Base-by-base conservation (phyloP, 2,329 filamentous ascomycete species). In the Alternaria sp. region DNA sequence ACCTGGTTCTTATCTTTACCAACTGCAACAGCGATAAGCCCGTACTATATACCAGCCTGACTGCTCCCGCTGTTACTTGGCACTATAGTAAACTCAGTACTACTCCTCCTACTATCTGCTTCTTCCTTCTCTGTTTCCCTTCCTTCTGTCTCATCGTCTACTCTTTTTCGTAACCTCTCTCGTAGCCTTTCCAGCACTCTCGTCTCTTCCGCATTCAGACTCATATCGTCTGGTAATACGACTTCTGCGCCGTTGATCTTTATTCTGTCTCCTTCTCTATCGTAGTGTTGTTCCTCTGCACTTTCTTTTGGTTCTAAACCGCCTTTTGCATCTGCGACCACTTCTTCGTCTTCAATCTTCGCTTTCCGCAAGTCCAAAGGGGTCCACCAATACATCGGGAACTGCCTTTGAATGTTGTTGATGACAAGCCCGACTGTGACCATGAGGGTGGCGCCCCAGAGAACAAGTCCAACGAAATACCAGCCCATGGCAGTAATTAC, bases 361-460 rank as follows among this genome's bases (percentile, higher is more conserved):
- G 61, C 65, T 36, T 52, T 63, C 8, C 75, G 72, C 7, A 80
- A 61, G 23, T 79, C 73, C 33, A 72, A 50, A 3, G 79, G 74
- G n/a, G 80, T 80, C 81, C 80, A 83, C 81, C 81, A 83, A 53
- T 78, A 83, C 2, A 80, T 54, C 0, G 81, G 81, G 61, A 81
- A 83, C 54, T 78, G 76, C 28, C 81, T 68, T 50, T 80, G 71
- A 8, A 82, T 73, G 58, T 83, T 83, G 63, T 83, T 83, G 58
- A 80, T 68, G 5, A 80, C 49, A 6, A 80, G 68, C 0, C 78
- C 80, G 1, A 82, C 78, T 0, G 67, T 28, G 3, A 81, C 46
- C 80, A 83, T 80, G 36, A 83, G 61, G 1, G 69, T 65, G 2
- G 76, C 76, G 2, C 79, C 80, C 56, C 81, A 69, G 56, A 80